phyloP scores from a whole-genome alignment of 345 rosid genomes.

The Microthlaspi erraticum region DNA sequence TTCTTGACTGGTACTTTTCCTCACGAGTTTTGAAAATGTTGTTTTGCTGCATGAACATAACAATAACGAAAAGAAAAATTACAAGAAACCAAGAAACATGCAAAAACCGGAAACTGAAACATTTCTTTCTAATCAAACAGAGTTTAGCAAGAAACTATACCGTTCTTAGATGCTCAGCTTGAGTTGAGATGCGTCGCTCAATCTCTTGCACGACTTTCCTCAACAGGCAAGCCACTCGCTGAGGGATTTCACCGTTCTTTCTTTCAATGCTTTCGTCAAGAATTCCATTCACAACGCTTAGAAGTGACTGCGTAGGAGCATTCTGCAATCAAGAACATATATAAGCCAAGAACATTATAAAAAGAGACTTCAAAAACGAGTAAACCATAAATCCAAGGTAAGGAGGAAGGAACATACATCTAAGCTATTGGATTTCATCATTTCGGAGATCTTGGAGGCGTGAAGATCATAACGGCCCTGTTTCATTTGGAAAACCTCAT shows the following conservation, averaged over 20 bases:
- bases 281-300: constrained; percentile 88
- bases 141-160: constrained; percentile 46
- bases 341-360: constrained; percentile 32
- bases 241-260: constrained; percentile 80
- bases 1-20: constrained; percentile 84
- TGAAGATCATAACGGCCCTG: constrained; percentile 90
- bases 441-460: constrained; percentile 80
- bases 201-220: constrained; percentile 95
- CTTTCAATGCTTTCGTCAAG: constrained; percentile 89
- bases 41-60: constrained; percentile 68
- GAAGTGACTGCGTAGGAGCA: constrained; percentile 91
- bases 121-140: neutral
- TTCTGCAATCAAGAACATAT: constrained; percentile 58
- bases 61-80: constrained; percentile 23
- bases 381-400: neutral
- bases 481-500: constrained; percentile 86
- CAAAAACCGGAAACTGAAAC: constrained; percentile 22
- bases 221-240: constrained; percentile 85
- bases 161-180: constrained; percentile 91
- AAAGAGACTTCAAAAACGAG: constrained; percentile 7
- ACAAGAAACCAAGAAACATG: no score
- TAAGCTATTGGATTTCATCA: constrained; percentile 83
- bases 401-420: constrained; percentile 53
- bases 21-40: constrained; percentile 85
- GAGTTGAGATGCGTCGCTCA: constrained; percentile 95